Evolutionary conservation across 306 rosid species (phyloP).

Genomic region (Pachyrhizus erosus): DNA sequence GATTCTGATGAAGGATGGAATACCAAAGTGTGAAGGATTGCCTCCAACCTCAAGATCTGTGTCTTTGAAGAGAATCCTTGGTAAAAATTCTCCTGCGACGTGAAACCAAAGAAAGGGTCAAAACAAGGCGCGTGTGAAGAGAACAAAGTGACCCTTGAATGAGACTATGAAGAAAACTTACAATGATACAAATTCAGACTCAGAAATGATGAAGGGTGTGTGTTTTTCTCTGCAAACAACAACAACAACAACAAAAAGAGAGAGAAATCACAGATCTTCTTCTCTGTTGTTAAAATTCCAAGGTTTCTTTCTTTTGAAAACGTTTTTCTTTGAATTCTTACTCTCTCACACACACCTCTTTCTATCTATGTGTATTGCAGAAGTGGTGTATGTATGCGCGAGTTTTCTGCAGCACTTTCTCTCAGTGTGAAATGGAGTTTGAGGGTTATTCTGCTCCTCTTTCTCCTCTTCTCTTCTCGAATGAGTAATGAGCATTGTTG

Average conservation of each 20-base stretch:
- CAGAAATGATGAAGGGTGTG: background rate
- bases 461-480: background rate
- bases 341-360: background rate
- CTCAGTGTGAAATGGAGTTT: conserved; percentile 34
- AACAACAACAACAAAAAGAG: background rate
- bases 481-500: background rate
- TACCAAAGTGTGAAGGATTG: conserved; percentile 18
- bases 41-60: conserved; percentile 58
- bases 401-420: background rate
- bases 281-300: conserved; percentile 19
- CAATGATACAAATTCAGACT: conserved; percentile 47
- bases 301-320: conserved; percentile 14
- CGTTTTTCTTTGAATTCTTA: background rate
- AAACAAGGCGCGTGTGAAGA: conserved; percentile 20
- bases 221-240: conserved; percentile 4
- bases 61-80: conserved; percentile 1
- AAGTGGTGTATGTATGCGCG: background rate
- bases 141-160: conserved; percentile 27
- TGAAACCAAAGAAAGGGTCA: conserved; percentile 17
- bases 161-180: conserved; percentile 38
- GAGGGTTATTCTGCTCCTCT: conserved; percentile 39
- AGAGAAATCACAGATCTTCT: conserved; percentile 51
- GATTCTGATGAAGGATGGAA: background rate
- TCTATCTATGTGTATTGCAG: background rate
- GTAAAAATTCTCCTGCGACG: conserved; percentile 7